These are phyloP conservation scores for Colletotrichum filicis DNA, from an alignment of 2,329 filamentous ascomycete genomes.

Conservation along the genomic window DNA sequence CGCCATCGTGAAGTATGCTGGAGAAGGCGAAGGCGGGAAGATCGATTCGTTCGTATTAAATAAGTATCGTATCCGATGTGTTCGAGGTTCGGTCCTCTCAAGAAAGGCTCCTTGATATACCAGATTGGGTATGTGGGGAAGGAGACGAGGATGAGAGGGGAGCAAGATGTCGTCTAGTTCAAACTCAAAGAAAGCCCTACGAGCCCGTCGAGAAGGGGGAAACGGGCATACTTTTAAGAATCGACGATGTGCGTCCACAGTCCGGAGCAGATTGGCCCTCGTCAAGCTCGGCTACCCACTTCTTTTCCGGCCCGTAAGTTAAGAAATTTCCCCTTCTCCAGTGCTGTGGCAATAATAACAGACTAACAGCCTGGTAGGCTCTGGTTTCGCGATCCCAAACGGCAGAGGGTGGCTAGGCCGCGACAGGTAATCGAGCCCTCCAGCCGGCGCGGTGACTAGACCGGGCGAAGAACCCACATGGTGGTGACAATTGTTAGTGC, in stretches of 20 bases:
- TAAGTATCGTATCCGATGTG: neutral
- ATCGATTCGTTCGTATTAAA: neutral
- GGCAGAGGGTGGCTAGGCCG: neutral
- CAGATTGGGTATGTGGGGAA: neutral
- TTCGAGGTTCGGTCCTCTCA: neutral
- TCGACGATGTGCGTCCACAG: neutral
- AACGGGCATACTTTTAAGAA: neutral
- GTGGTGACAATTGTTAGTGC: constrained; percentile 1
- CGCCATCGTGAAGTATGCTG: constrained; percentile 17
- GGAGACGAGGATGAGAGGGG: neutral
- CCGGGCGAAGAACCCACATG: constrained; percentile 8
- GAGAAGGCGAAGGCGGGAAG: too few relatives aligned
- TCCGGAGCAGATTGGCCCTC: neutral
- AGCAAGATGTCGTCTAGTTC: neutral
- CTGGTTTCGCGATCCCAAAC: constrained; percentile 1
- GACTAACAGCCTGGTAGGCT: neutral
- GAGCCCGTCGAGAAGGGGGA: neutral
- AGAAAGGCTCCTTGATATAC: neutral
- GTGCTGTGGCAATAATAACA: neutral
- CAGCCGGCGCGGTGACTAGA: constrained; percentile 8
- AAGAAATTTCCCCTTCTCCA: neutral
- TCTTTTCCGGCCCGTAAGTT: neutral
- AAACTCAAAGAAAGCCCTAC: neutral
- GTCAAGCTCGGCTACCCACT: neutral
- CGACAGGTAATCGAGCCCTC: neutral